phyloP scores from a whole-genome alignment of 2,329 filamentous ascomycete species.

The Penicillium oxalicum region DNA sequence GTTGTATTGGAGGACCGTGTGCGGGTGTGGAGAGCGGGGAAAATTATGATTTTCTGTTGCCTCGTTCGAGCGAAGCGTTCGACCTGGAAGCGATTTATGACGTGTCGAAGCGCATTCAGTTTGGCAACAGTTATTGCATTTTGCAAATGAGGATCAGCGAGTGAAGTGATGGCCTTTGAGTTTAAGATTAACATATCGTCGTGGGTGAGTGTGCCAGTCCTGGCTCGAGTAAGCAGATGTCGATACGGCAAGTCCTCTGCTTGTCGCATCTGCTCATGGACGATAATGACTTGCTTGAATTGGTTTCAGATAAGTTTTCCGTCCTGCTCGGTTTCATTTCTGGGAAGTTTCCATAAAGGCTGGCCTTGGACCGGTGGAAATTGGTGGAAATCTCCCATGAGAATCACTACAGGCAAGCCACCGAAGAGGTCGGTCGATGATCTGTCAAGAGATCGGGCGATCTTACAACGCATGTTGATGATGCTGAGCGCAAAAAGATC shows the following conservation, averaged over 20 bases:
- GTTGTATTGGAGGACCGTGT: not conserved
- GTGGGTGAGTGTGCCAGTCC: not conserved
- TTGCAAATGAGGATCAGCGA: not conserved
- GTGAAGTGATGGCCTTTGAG: not conserved
- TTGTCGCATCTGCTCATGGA: slow-evolving; percentile 4
- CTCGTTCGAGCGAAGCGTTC: not conserved
- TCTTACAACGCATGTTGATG: not conserved
- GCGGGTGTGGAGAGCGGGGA: slow-evolving; percentile 1
- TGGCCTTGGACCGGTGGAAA: slow-evolving; percentile 4
- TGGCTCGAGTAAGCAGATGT: not conserved
- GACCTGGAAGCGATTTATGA: slow-evolving; percentile 1
- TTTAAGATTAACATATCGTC: not conserved
- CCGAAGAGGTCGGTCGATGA: slow-evolving; percentile 2
- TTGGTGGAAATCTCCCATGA: slow-evolving; percentile 6
- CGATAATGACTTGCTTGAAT: slow-evolving; percentile 5
- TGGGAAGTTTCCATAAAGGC: slow-evolving; percentile 3
- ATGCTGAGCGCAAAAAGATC: not conserved
- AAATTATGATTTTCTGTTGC: slow-evolving; percentile 1
- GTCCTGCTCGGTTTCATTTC: slow-evolving; percentile 2
- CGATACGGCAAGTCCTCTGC: slow-evolving; percentile 2
- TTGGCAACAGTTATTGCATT: not conserved
- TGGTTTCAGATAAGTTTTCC: slow-evolving; percentile 4
- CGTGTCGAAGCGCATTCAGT: slow-evolving; percentile 1
- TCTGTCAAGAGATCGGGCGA: not conserved
- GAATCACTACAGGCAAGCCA: slow-evolving; percentile 4